These are phyloP conservation scores for Cladosporium cucumerinum DNA, from an alignment of 2,329 filamentous ascomycete genomes.

Conservation along the genomic window DNA sequence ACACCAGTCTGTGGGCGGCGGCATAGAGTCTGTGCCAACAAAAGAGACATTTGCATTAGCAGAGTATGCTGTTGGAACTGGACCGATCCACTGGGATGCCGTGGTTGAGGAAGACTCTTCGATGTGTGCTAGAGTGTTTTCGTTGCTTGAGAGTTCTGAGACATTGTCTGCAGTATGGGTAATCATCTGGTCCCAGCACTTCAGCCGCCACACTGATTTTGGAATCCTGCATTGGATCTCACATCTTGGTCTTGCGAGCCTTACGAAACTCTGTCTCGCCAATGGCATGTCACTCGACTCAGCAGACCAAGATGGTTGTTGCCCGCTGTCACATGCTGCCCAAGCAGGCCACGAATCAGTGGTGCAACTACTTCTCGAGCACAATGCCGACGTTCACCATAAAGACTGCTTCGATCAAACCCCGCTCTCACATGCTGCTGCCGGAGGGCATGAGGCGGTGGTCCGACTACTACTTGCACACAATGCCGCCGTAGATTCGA, in stretches of 20 bases:
- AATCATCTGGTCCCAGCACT: neutral
- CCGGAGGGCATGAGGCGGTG: neutral
- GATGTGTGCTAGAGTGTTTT: neutral
- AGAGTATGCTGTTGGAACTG: neutral
- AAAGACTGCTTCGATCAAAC: neutral
- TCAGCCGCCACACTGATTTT: neutral
- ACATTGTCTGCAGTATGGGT: neutral
- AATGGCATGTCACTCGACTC: neutral
- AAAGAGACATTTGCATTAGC: neutral
- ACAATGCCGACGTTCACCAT: neutral
- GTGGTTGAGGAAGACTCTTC: neutral
- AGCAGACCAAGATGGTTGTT: neutral
- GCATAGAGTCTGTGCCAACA: neutral
- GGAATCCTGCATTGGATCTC: neutral
- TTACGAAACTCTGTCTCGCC: neutral
- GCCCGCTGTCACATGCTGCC: neutral
- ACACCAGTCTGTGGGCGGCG: neutral
- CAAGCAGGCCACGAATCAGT: neutral
- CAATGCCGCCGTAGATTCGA: neutral
- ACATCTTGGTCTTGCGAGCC: neutral
- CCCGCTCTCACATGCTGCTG: neutral
- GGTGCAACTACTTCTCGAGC: neutral
- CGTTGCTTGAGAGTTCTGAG: neutral
- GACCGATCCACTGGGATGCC: neutral
- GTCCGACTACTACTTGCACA: neutral